Percentiles rank a stretch among this genome's conserved stretches.
Evolutionary conservation across 768 basidiomycete species (phyloP).

Genomic region (Dendrothele bispora): DNA sequence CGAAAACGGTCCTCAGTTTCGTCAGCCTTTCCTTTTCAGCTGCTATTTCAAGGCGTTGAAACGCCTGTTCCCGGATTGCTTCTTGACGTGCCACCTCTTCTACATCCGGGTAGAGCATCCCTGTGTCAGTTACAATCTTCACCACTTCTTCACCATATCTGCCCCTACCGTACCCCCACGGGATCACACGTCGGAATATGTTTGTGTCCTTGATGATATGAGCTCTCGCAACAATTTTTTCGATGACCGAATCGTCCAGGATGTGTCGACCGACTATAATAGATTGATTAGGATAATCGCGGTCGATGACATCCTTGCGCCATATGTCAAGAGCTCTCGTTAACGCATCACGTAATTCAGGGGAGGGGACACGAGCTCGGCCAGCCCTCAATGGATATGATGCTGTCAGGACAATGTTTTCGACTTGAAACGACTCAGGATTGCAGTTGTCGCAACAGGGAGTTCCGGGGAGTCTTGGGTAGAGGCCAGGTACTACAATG

Average conservation of each 20-base stretch:
- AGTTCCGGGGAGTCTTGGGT: background rate
- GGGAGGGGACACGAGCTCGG: background rate
- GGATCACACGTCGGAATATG: background rate
- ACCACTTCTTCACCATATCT: background rate
- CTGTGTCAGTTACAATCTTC: background rate
- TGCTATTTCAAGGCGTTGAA: background rate
- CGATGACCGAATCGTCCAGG: slow-evolving; percentile 4
- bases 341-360: slow-evolving; percentile 6
- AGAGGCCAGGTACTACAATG: no score
- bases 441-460: slow-evolving; percentile 15
- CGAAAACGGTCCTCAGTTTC: slow-evolving; percentile 1
- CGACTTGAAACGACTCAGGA: slow-evolving; percentile 2
- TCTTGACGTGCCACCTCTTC: background rate
- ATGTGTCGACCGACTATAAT: slow-evolving; percentile 10
- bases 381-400: slow-evolving; percentile 1
- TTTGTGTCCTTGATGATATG: slow-evolving; percentile 4
- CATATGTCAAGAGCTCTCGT: background rate
- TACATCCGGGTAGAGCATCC: slow-evolving; percentile 1
- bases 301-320: slow-evolving; percentile 5
- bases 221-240: slow-evolving; percentile 5
- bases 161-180: background rate
- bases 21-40: slow-evolving; percentile 3
- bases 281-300: slow-evolving; percentile 7
- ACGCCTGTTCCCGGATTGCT: background rate
- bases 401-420: background rate